These are phyloP conservation scores for Yarrowia keelungensis DNA, from an alignment of 805 yeast species.

Conservation along the genomic window DNA sequence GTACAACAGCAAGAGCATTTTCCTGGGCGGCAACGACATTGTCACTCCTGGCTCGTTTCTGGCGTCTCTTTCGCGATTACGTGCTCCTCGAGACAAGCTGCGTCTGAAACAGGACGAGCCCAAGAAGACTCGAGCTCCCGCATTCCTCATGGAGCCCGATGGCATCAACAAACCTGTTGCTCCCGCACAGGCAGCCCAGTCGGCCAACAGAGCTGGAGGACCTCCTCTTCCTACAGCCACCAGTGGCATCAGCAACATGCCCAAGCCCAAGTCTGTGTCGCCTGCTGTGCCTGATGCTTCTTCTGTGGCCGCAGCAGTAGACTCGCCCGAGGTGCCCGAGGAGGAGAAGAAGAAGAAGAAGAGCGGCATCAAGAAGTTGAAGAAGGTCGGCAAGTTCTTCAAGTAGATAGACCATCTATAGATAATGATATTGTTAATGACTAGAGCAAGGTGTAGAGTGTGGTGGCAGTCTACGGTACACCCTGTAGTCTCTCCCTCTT, in stretches of 20 bases:
- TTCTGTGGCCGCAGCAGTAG: slow-evolving; percentile 17
- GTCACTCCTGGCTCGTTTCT: slow-evolving; percentile 54
- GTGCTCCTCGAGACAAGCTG: slow-evolving; percentile 47
- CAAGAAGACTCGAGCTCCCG: slow-evolving; percentile 31
- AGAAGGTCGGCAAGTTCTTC: slow-evolving; percentile 37
- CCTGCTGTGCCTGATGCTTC: slow-evolving; percentile 12
- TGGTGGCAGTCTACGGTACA: too few relatives aligned
- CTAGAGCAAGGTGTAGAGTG: too few relatives aligned
- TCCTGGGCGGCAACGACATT: slow-evolving; percentile 80
- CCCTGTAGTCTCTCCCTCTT: neutral
- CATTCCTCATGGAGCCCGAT: slow-evolving; percentile 37
- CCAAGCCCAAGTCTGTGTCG: slow-evolving; percentile 16
- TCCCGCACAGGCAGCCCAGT: slow-evolving; percentile 10
- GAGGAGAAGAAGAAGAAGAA: slow-evolving; percentile 41
- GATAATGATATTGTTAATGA: slow-evolving; percentile 16
- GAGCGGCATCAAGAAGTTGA: slow-evolving; percentile 40
- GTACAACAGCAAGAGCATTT: slow-evolving; percentile 69
- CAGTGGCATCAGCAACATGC: slow-evolving; percentile 12
- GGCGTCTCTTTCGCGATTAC: slow-evolving; percentile 46
- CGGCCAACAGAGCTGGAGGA: slow-evolving; percentile 15
- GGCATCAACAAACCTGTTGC: slow-evolving; percentile 20
- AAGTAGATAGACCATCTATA: slow-evolving; percentile 11
- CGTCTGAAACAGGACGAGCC: slow-evolving; percentile 43
- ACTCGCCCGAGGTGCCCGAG: neutral
- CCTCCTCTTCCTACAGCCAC: slow-evolving; percentile 36